Base-by-base conservation (phyloP, 2,329 filamentous ascomycete genomes). In the Xylariaceae sp. region DNA sequence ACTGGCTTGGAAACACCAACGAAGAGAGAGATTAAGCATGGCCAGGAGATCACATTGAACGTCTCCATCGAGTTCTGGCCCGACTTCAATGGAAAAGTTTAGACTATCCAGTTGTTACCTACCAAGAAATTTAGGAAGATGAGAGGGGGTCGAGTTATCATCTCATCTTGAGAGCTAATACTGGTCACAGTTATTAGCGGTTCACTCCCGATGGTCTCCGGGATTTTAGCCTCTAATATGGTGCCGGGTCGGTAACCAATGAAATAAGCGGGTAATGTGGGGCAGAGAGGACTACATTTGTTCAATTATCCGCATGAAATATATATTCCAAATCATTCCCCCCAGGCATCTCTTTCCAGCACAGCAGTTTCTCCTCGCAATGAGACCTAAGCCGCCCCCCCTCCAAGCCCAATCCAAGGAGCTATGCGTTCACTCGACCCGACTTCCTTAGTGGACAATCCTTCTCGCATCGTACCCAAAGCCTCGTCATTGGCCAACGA, bases 181-280 rank as follows among this genome's bases (percentile, higher is more conserved):
- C n/a, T n/a, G n/a, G n/a, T n/a, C n/a, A n/a, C n/a, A n/a, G n/a
- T n/a, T n/a, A n/a, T 24, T 24, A 24, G 21, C 11, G 21, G 21
- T 7, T 24, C 11, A 7, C 6, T 11, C 21, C 21, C 21, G 11
- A 7, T 24, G 21, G 21, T 11, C 21, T 11, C 21, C 21, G 11
- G 21, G 7, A 24, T 11, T 11, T 24, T 24, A 24, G 21, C 14
- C 32, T 23, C 32, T 14, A 21, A 13, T 27, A 9, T 21, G 15
- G 39, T 47, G 44, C 44, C 42, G 38, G 34, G 41, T 46, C 45
- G 45, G 45, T 48, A 48, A 48, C 45, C 45, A 48, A 48, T 48
- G 28, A 46, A 31, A 18, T 29, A 24, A 35, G 33, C 31, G 33
- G 23, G 31, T 18, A 32, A 32, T n/a, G n/a, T n/a, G n/a, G n/a